phyloP scores from a whole-genome alignment of 495 filamentous ascomycete genomes.

The Xylaria nigripes region DNA sequence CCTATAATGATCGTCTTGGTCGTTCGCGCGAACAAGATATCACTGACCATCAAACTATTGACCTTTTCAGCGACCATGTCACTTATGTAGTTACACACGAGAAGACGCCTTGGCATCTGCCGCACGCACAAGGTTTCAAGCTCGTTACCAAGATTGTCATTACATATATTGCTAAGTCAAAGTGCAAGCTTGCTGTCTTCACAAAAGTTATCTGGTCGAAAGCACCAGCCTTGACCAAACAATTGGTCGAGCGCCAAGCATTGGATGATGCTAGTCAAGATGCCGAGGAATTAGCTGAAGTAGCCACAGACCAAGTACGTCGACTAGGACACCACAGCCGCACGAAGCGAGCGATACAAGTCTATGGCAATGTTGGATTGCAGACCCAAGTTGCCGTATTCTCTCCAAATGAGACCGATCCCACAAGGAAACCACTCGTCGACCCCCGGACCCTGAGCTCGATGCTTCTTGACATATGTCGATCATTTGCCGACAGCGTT shows the following conservation, averaged over 20 bases:
- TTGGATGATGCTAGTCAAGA: conserved; percentile 72
- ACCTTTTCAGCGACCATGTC: conserved; percentile 86
- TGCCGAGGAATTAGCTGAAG: conserved; percentile 74
- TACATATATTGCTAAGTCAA: conserved; percentile 83
- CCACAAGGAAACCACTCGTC: conserved; percentile 46
- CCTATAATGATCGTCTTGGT: conserved; percentile 57
- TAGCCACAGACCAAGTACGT: conserved; percentile 79
- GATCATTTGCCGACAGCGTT: conserved; percentile 61
- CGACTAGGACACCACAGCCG: conserved; percentile 72
- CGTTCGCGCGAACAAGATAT: conserved; percentile 51
- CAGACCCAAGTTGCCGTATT: conserved; percentile 61
- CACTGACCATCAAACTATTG: conserved; percentile 80
- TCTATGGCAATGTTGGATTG: conserved; percentile 80
- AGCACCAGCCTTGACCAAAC: conserved; percentile 55
- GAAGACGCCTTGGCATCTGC: conserved; percentile 86
- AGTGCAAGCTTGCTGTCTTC: conserved; percentile 84
- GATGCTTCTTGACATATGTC: conserved; percentile 60
- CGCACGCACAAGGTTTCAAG: conserved; percentile 68
- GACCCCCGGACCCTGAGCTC: conserved; percentile 57
- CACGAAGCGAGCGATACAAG: conserved; percentile 82
- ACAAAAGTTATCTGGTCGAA: conserved; percentile 79
- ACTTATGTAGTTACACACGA: conserved; percentile 90
- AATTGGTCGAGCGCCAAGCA: conserved; percentile 72
- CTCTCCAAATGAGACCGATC: conserved; percentile 34
- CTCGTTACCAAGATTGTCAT: conserved; percentile 89